phyloP scores from a whole-genome alignment of 805 yeast genomes.

The Brettanomyces bruxellensis region DNA sequence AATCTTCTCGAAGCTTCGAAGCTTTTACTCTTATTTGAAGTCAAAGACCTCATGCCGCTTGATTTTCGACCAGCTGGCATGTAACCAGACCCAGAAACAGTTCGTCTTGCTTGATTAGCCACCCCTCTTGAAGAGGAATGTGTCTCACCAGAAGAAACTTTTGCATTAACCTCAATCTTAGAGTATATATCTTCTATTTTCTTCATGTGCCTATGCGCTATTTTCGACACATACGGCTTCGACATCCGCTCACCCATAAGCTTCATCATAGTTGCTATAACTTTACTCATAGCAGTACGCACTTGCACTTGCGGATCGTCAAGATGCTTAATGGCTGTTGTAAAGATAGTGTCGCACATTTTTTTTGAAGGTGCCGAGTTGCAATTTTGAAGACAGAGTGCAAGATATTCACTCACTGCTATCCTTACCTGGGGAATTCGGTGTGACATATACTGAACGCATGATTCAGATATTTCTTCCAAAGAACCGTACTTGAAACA shows the following conservation, averaged over 20 bases:
- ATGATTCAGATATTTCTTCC: conserved; percentile 49
- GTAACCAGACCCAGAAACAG: no score
- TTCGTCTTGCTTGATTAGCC: background rate
- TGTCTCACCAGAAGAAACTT: background rate
- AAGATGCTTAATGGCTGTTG: conserved; percentile 50
- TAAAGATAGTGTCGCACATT: conserved; percentile 53
- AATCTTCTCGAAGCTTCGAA: background rate
- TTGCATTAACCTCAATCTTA: conserved; percentile 6
- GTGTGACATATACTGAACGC: conserved; percentile 52
- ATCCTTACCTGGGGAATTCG: conserved; percentile 79
- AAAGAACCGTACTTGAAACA: conserved; percentile 44
- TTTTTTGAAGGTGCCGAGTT: conserved; percentile 35
- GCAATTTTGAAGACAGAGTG: conserved; percentile 50
- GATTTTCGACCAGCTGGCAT: background rate
- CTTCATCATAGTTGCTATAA: conserved; percentile 75
- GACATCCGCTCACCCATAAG: conserved; percentile 69
- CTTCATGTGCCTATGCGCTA: conserved; percentile 60
- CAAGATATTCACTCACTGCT: conserved; percentile 58
- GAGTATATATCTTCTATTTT: conserved; percentile 57
- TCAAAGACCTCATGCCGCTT: background rate
- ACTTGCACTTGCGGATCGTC: conserved; percentile 80
- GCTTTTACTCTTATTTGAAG: background rate
- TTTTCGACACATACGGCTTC: conserved; percentile 47
- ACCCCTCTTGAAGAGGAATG: background rate
- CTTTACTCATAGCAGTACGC: conserved; percentile 66